Conservation (phyloP, 495 filamentous ascomycete genomes). For the Penicillium cinerascens region DNA sequence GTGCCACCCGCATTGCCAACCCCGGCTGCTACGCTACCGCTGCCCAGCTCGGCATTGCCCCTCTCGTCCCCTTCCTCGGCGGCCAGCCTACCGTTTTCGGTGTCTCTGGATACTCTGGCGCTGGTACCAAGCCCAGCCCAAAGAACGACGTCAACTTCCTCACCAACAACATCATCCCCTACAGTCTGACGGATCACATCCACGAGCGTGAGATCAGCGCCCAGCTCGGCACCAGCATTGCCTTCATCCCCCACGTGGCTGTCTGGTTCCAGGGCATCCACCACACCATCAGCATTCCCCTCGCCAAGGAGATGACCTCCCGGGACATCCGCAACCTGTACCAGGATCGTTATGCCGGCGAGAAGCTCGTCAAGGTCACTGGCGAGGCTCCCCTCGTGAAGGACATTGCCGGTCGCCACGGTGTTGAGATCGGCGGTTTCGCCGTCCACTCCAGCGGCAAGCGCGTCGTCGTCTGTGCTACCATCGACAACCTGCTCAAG, state of each 20-base stretch:
- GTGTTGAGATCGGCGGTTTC: slow-evolving; percentile 92
- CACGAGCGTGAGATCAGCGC: slow-evolving; percentile 87
- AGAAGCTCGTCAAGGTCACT: slow-evolving; percentile 87
- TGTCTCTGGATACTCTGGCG: slow-evolving; percentile 93
- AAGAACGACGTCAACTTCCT: slow-evolving; percentile 94
- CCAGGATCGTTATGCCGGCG: slow-evolving; percentile 92
- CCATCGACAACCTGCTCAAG: slow-evolving; percentile 98
- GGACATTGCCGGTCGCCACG: slow-evolving; percentile 84
- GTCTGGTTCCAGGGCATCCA: slow-evolving; percentile 97
- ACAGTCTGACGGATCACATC: slow-evolving; percentile 91
- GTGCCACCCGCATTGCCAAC: slow-evolving; percentile 85
- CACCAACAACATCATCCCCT: slow-evolving; percentile 86
- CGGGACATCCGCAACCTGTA: slow-evolving; percentile 93
- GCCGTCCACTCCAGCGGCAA: slow-evolving; percentile 84
- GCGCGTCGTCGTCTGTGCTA: slow-evolving; percentile 89
- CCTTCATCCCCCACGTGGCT: slow-evolving; percentile 93
- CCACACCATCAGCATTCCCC: slow-evolving; percentile 86
- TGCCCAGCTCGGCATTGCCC: slow-evolving; percentile 88
- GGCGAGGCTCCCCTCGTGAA: slow-evolving; percentile 89
- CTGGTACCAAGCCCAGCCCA: slow-evolving; percentile 89
- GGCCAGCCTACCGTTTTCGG: slow-evolving; percentile 87
- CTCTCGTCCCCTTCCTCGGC: slow-evolving; percentile 72
- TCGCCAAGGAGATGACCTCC: slow-evolving; percentile 77
- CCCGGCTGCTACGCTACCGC: slow-evolving; percentile 97
- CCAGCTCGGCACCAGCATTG: slow-evolving; percentile 73